phyloP scores from a whole-genome alignment of 2,329 filamentous ascomycete genomes.

The Gremmenia infestans region DNA sequence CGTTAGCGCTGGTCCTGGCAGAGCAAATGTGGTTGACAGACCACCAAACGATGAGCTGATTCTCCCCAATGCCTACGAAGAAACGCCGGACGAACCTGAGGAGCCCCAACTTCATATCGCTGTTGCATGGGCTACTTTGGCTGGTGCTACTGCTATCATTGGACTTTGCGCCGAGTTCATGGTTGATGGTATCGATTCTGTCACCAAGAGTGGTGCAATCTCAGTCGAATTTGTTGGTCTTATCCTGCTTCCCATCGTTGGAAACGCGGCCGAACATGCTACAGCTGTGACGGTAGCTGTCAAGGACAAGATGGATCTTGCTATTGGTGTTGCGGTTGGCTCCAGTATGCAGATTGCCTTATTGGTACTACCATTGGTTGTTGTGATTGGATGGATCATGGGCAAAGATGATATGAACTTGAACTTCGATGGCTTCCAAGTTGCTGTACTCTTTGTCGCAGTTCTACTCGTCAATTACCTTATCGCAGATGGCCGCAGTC shows the following conservation, averaged over 20 bases:
- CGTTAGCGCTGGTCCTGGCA: constrained; percentile 27
- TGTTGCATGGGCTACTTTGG: constrained; percentile 68
- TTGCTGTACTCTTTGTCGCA: constrained; percentile 77
- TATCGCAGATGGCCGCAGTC: constrained; percentile 64
- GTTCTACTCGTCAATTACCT: constrained; percentile 83
- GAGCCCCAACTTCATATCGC: constrained; percentile 67
- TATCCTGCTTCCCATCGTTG: constrained; percentile 75
- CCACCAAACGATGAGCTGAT: constrained; percentile 33
- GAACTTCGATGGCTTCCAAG: constrained; percentile 76
- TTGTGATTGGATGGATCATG: constrained; percentile 75
- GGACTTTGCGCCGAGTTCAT: constrained; percentile 73
- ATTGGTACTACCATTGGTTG: constrained; percentile 73
- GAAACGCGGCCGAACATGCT: constrained; percentile 77
- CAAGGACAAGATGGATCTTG: constrained; percentile 72
- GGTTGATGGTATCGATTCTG: constrained; percentile 67
- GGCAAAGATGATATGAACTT: constrained; percentile 61
- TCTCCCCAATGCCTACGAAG: constrained; percentile 36
- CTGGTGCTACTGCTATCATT: constrained; percentile 66
- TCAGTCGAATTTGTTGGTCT: constrained; percentile 78
- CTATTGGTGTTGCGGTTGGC: constrained; percentile 77
- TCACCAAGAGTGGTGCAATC: constrained; percentile 65
- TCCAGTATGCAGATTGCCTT: constrained; percentile 81
- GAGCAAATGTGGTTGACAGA: constrained; percentile 19
- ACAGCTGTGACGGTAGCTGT: constrained; percentile 65
- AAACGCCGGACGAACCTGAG: constrained; percentile 66